Evolutionary conservation across 2,329 filamentous ascomycete genomes (phyloP), one percentile per base, ranked within the genome.

Genomic region (Fusarium subglutinans): DNA sequence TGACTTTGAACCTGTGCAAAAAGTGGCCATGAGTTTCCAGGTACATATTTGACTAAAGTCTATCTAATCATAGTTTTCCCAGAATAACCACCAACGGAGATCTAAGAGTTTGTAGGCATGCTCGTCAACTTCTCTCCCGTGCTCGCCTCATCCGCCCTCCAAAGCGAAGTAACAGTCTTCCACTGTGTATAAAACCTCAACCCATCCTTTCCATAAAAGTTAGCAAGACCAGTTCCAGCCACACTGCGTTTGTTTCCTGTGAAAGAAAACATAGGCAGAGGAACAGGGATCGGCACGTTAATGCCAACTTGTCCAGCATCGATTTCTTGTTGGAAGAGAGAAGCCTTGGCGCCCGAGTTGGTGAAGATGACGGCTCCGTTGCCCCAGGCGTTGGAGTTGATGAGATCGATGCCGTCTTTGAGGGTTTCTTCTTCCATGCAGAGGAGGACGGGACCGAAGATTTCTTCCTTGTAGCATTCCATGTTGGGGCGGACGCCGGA

Each of bases 161-260:
- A 98, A 80, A 95, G 84, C 74, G 93, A 92, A 58, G 95, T 98
- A 41, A 98, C 95, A 6, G 95, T 98, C 92, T 98, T 97, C 81
- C 92, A 89, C 85, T 98, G 95, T 3, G 95, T 98, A 82, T 96
- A 98, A 81, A 98, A 98, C 77, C 92, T 90, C 78, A 98, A 82
- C 22, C 95, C 95, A 2, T 94, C 93, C 83, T 94, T 93, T 70
- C 95, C 95, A 83, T 98, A 98, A 82, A 98, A 98, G 22, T 94
- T 96, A 82, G 90, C 96, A 22, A 93, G 92, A 66, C 95, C 95
- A 47, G 94, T 94, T 61, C 95, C 95, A 0, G 95, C 95, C 53
- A 98, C 87, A 79, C 91, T 94, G 87, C 92, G 94, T 90, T 98
- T 94, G 83, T 91, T 91, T 45, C 89, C 90, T 4, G 90, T 91